A percentile compares a stretch with the other conserved stretches of the same genome.
Conservation (phyloP, 768 basidiomycete genomes). For the Hypsizygus marmoreus region DNA sequence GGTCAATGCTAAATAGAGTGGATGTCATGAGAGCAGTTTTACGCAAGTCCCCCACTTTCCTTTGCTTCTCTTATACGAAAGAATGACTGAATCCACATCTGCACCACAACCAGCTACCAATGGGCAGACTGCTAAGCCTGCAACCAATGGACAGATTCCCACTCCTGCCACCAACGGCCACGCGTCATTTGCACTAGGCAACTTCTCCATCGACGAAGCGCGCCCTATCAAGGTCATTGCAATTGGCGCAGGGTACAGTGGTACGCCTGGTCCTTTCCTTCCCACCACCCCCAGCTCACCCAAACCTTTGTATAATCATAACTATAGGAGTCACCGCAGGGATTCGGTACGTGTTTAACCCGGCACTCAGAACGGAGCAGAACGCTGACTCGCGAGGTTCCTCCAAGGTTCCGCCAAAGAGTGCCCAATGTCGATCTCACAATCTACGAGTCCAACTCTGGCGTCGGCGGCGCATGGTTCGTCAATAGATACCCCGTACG, state of each 20-base stretch:
- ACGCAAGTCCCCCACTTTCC: too few relatives aligned
- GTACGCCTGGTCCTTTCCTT: too few relatives aligned
- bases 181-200: conserved; percentile 37
- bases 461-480: conserved; percentile 66
- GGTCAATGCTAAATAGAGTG: too few relatives aligned
- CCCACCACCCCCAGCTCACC: too few relatives aligned
- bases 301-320: neutral
- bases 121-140: too few relatives aligned
- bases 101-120: too few relatives aligned
- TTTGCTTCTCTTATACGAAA: too few relatives aligned
- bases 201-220: conserved; percentile 53
- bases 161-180: conserved; percentile 14
- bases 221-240: conserved; percentile 55
- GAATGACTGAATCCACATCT: too few relatives aligned
- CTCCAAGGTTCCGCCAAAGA: conserved; percentile 45
- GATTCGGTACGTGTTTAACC: conserved; percentile 40
- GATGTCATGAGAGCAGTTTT: too few relatives aligned
- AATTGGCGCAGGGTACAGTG: conserved; percentile 63
- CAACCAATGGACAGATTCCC: too few relatives aligned
- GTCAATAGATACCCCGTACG: conserved; percentile 55
- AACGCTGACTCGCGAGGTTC: neutral
- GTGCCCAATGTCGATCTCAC: conserved; percentile 55
- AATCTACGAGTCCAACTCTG: conserved; percentile 61
- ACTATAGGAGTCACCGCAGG: conserved; percentile 51
- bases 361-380: neutral